Percentiles rank a stretch among this genome's conserved stretches.
Evolutionary conservation across 2,329 filamentous ascomycete genomes (phyloP).

Genomic region (Colletotrichum echinochloae): DNA sequence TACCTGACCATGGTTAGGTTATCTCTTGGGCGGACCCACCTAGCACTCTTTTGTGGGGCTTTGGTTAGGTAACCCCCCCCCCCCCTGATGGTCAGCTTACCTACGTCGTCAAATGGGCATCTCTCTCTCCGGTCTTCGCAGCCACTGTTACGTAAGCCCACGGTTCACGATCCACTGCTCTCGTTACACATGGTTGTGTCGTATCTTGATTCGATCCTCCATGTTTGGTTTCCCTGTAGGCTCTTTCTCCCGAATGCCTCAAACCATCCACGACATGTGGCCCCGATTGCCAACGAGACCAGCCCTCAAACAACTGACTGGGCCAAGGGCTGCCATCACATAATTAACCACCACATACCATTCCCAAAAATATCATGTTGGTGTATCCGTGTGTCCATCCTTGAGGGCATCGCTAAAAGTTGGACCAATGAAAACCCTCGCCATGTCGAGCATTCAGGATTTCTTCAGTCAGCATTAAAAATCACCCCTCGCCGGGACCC

Average conservation of each 20-base stretch:
- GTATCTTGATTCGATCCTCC: not conserved
- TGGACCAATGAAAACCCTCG: slow-evolving; percentile 5
- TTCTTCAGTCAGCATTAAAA: slow-evolving; percentile 28
- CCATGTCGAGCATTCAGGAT: not conserved
- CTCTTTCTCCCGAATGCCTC: not conserved
- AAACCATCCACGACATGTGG: not conserved
- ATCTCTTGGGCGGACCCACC: no score
- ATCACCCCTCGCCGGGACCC: no score
- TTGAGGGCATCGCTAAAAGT: not conserved
- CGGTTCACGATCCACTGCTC: not conserved
- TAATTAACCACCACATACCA: not conserved
- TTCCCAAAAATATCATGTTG: not conserved
- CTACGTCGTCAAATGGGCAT: no score
- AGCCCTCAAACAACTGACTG: not conserved
- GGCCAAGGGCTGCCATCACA: no score
- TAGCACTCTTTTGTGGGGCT: no score
- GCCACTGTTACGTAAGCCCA: no score
- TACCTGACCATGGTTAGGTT: no score
- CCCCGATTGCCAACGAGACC: no score
- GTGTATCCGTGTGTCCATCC: not conserved
- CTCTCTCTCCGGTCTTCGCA: not conserved
- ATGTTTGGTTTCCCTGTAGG: not conserved
- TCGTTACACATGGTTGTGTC: not conserved
- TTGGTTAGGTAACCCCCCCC: no score
- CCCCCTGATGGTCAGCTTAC: no score